Base-by-base conservation (phyloP, 2,329 filamentous ascomycete species). In the Pestalotiopsis sp. region DNA sequence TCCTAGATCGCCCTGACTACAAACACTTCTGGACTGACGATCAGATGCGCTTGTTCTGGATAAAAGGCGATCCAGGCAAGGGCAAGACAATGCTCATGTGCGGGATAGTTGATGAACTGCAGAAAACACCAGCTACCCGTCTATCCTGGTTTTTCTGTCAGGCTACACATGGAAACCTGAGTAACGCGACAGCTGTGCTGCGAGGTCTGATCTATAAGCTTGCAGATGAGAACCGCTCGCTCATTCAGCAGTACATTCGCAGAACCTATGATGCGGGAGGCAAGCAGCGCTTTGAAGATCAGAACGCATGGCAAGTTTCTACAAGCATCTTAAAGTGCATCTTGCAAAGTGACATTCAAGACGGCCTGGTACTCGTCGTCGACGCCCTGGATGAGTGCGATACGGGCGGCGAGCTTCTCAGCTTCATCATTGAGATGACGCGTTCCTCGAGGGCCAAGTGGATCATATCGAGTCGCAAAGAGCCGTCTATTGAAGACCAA, bases 311-410 rank as follows among this genome's bases (percentile, higher is more conserved):
- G 77, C 57, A 76, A 63, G 76, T 76, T 17, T 63, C 86, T 36
- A 78, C 73, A 5, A 71, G 79, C 14, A 80, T 85, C 23, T 78
- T 86, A 5, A 69, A 14, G 1, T 71, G 74, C 20, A 83, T 87
- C n/a, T 68, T 87, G 1, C 38, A 77, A 58, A 81, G 84, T 67
- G 71, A 76, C 0, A 71, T 36, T 5, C 67, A 82, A 31, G 71
- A 3, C 70, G 4, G 0, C 77, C 75, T 0, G 80, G 79, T 68
- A 64, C 13, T 86, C 1, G 70, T 86, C 2, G 74, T 87, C 31
- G 83, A 87, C 73, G 83, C 81, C 1, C 80, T 87, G 0, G 83
- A 87, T 68, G 83, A 87, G 72, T 86, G 84, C 69, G 9, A 17
- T 1, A 69, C 27, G 9, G 79, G 73, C 57, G 69, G 72, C 20